Evolutionary conservation across 352 stramenopile species (phyloP).

Genomic region (Phytophthora vignae): DNA sequence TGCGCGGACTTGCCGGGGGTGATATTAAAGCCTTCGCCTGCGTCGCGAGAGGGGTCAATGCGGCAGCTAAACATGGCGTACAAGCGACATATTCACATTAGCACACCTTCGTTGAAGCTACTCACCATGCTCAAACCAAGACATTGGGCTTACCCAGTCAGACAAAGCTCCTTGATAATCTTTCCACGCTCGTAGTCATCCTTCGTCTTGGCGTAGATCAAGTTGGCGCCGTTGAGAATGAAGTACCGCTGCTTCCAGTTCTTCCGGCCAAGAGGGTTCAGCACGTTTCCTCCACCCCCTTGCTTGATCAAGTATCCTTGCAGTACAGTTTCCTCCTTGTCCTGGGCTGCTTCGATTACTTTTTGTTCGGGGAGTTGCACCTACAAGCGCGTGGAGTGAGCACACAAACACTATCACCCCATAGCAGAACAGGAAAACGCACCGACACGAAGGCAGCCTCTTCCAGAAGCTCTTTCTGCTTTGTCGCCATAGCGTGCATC

Average conservation of each 20-base stretch:
- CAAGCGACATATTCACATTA: too few species aligned
- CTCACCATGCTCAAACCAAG: background rate
- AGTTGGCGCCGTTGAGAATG: slow-evolving; percentile 70
- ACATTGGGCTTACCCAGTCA: slow-evolving; percentile 75
- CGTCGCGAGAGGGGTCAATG: slow-evolving; percentile 76
- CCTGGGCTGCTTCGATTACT: slow-evolving; percentile 81
- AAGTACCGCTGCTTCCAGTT: slow-evolving; percentile 93
- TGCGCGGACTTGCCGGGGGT: slow-evolving; percentile 71
- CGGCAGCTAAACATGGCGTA: slow-evolving; percentile 48
- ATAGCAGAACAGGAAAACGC: slow-evolving; percentile 5
- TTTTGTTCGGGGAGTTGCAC: slow-evolving; percentile 82
- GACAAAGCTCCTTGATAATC: slow-evolving; percentile 87
- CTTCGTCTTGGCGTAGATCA: slow-evolving; percentile 88
- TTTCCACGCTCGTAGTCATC: slow-evolving; percentile 88
- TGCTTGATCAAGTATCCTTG: slow-evolving; percentile 91
- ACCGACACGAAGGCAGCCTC: slow-evolving; percentile 85
- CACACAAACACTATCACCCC: background rate
- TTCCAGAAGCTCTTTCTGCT: slow-evolving; percentile 77
- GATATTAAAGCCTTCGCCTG: slow-evolving; percentile 87
- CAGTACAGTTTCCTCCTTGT: slow-evolving; percentile 64
- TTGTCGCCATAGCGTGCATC: slow-evolving; percentile 73
- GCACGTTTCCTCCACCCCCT: slow-evolving; percentile 75
- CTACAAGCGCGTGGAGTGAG: slow-evolving; percentile 28
- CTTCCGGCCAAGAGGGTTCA: slow-evolving; percentile 80
- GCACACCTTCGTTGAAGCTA: too few species aligned